Evolutionary conservation across 768 basidiomycete species (phyloP).

Genomic region (Kwoniella sp.): DNA sequence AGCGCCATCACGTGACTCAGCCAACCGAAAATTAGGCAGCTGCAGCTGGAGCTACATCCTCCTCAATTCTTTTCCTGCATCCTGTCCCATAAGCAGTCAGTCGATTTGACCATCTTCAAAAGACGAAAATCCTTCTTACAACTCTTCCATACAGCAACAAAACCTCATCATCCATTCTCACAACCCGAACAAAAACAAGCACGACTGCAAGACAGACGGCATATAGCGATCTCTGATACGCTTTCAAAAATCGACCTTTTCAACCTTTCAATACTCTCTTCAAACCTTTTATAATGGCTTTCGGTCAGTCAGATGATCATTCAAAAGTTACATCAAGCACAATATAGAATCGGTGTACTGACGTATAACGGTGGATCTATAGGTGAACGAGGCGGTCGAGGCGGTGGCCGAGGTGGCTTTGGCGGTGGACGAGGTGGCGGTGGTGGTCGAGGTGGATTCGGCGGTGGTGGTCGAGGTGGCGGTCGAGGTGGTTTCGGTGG

Average conservation of each 20-base stretch:
- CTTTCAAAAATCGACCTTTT: not conserved
- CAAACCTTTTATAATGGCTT: conserved; percentile 44
- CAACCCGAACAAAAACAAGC: not conserved
- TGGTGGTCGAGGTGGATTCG: conserved; percentile 37
- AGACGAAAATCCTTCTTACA: not conserved
- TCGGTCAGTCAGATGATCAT: conserved; percentile 43
- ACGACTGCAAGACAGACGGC: conserved; percentile 20
- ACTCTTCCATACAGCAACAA: not conserved
- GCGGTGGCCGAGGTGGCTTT: conserved; percentile 38
- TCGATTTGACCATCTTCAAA: not conserved
- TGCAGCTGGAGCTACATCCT: not conserved
- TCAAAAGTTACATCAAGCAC: too few species aligned
- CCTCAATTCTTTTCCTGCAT: not conserved
- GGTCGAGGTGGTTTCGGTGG: conserved; percentile 32
- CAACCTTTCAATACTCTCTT: not conserved
- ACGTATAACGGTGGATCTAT: not conserved
- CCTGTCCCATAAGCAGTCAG: not conserved
- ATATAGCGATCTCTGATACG: not conserved
- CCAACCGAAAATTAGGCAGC: not conserved
- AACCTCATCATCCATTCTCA: not conserved
- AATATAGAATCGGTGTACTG: not conserved
- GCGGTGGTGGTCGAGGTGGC: conserved; percentile 39
- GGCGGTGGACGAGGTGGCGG: conserved; percentile 34
- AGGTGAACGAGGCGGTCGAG: conserved; percentile 41
- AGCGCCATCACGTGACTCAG: not conserved